Percentiles rank a stretch among this genome's conserved stretches.
Evolutionary conservation across 805 yeast species (phyloP).

Genomic region (Ogataea kodamae): DNA sequence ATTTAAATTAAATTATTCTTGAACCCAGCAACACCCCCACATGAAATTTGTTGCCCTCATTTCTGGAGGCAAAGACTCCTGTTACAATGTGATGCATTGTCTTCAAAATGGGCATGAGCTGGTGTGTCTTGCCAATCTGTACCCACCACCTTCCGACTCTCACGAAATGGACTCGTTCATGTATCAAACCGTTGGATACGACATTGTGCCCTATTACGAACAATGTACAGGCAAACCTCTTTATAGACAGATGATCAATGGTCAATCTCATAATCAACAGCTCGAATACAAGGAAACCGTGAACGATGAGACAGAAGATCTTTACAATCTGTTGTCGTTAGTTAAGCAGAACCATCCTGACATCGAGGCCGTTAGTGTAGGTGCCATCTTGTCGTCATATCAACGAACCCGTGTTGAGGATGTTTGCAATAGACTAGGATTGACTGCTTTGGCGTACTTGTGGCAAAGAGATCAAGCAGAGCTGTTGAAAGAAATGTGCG

Average conservation of each 20-base stretch:
- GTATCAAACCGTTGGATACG: constrained; percentile 98
- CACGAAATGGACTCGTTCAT: constrained; percentile 87
- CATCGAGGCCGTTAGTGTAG: constrained; percentile 83
- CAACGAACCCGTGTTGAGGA: constrained; percentile 92
- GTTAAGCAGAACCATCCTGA: constrained; percentile 62
- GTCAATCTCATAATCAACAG: constrained; percentile 57
- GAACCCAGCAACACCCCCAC: constrained; percentile 1
- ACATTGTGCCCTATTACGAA: constrained; percentile 59
- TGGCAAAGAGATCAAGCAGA: constrained; percentile 89
- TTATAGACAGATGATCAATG: constrained; percentile 62
- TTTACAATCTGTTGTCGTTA: constrained; percentile 47
- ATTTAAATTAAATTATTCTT: not conserved
- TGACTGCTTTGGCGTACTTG: constrained; percentile 68
- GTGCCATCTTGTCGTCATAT: constrained; percentile 93
- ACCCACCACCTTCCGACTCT: constrained; percentile 51
- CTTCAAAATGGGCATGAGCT: constrained; percentile 81
- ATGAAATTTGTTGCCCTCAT: constrained; percentile 93
- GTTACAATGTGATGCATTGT: constrained; percentile 85
- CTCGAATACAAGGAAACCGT: constrained; percentile 67
- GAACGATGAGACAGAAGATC: constrained; percentile 86
- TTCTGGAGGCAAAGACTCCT: constrained; percentile 96
- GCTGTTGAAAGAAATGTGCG: constrained; percentile 78
- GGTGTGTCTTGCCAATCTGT: constrained; percentile 78
- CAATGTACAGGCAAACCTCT: constrained; percentile 78
- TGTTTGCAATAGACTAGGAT: constrained; percentile 71